Conservation (phyloP, 2,329 filamentous ascomycete species). For the Didymella segeticola region DNA sequence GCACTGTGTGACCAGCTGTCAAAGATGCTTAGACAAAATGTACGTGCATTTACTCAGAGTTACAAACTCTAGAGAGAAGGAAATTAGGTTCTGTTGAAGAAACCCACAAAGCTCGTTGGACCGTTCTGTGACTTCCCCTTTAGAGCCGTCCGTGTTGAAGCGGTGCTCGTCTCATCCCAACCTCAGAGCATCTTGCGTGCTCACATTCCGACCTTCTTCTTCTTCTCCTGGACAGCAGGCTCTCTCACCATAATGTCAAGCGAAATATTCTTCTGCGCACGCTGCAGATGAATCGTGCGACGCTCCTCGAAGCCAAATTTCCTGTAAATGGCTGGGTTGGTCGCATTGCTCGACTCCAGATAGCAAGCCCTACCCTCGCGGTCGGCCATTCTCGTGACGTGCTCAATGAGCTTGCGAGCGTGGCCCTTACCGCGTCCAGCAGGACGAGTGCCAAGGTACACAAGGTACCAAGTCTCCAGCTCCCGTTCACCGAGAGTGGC, state of each 20-base stretch:
- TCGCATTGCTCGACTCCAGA: slow-evolving; percentile 75
- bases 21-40: not conserved
- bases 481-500: slow-evolving; percentile 72
- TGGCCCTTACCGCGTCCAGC: slow-evolving; percentile 75
- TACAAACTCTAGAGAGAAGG: not conserved
- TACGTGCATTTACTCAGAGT: not conserved
- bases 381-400: slow-evolving; percentile 72
- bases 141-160: slow-evolving; percentile 33
- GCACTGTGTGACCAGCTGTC: not conserved
- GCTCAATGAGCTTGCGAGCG: slow-evolving; percentile 72
- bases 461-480: slow-evolving; percentile 77
- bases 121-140: not conserved
- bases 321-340: slow-evolving; percentile 74
- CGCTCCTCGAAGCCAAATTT: slow-evolving; percentile 75
- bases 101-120: not conserved
- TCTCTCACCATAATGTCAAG: slow-evolving; percentile 85
- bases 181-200: not conserved
- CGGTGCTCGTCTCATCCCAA: slow-evolving; percentile 16
- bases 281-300: slow-evolving; percentile 68
- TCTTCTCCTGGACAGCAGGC: slow-evolving; percentile 52
- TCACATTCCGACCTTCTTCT: slow-evolving; percentile 30
- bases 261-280: slow-evolving; percentile 64
- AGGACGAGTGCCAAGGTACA: slow-evolving; percentile 80
- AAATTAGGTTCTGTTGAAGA: slow-evolving; percentile 33
- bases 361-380: slow-evolving; percentile 72